phyloP scores from a whole-genome alignment of 352 stramenopile species.

The Globisporangium alternatum region DNA sequence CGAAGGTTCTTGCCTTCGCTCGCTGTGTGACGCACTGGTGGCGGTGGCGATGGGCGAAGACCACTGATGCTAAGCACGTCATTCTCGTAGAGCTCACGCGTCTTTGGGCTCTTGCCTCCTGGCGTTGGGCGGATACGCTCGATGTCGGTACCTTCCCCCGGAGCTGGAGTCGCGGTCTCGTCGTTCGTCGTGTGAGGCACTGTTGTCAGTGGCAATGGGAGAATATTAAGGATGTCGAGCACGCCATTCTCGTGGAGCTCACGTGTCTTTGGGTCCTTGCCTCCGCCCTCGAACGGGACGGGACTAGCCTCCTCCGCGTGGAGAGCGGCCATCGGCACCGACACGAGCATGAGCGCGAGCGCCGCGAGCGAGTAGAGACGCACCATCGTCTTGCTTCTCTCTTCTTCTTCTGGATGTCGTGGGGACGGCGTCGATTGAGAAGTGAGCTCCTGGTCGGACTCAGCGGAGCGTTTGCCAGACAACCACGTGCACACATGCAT shows the following conservation, averaged over 20 bases:
- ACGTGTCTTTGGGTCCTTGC: too few species aligned
- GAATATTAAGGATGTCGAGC: too few species aligned
- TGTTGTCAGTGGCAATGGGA: too few species aligned
- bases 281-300: neutral
- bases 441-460: neutral
- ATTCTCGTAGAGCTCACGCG: neutral
- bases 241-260: too few species aligned
- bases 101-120: neutral
- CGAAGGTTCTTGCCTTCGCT: neutral
- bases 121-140: neutral
- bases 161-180: too few species aligned
- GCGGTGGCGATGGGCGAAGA: neutral
- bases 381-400: neutral
- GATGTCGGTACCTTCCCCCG: too few species aligned
- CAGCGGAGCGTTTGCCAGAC: neutral
- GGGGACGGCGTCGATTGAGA: neutral
- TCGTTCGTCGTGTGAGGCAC: too few species aligned
- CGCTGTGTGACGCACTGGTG: neutral
- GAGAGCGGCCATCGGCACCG: neutral
- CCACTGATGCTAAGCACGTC: neutral
- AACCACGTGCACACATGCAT: neutral
- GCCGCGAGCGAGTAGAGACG: neutral
- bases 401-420: neutral
- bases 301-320: neutral
- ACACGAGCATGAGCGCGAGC: slow-evolving; percentile 5